phyloP scores from a whole-genome alignment of 257 asterid species.

The Thymus quinquecostatus region DNA sequence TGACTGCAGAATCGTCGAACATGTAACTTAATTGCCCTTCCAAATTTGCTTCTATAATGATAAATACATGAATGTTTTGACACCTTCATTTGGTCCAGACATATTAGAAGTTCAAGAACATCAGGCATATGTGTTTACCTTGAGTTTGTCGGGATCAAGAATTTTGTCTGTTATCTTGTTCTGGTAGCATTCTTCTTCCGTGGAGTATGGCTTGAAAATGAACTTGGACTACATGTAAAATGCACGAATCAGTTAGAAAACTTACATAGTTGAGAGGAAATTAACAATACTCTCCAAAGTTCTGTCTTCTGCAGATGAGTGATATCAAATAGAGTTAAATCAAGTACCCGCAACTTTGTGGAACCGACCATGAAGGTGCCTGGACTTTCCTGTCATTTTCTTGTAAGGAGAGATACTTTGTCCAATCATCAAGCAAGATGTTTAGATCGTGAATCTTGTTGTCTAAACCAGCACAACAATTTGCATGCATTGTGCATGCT shows the following conservation, averaged over 20 bases:
- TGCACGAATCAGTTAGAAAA: neutral
- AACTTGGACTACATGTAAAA: conserved; percentile 25
- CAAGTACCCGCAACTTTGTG: conserved; percentile 41
- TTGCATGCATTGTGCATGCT: conserved; percentile 72
- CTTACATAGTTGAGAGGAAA: neutral
- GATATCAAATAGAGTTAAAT: neutral
- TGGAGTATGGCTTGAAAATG: conserved; percentile 36
- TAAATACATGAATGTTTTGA: neutral
- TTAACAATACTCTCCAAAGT: neutral
- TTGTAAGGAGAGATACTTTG: conserved; percentile 37
- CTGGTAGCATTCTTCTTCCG: conserved; percentile 34
- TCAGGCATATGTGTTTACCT: conserved; percentile 5
- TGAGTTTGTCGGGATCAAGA: neutral
- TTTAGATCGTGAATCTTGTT: conserved; percentile 58
- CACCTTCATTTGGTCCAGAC: neutral
- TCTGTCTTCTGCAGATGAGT: neutral
- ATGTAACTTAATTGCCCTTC: too few relatives aligned
- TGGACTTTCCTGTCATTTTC: conserved; percentile 18
- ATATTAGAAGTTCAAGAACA: neutral
- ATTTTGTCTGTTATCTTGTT: conserved; percentile 17
- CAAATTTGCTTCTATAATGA: neutral
- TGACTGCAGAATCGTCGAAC: neutral
- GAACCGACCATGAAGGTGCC: conserved; percentile 45
- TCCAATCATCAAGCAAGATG: conserved; percentile 59
- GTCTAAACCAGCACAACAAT: conserved; percentile 62